phyloP scores from a whole-genome alignment of 2,329 filamentous ascomycete species.

The Stromatinia cepivora region DNA sequence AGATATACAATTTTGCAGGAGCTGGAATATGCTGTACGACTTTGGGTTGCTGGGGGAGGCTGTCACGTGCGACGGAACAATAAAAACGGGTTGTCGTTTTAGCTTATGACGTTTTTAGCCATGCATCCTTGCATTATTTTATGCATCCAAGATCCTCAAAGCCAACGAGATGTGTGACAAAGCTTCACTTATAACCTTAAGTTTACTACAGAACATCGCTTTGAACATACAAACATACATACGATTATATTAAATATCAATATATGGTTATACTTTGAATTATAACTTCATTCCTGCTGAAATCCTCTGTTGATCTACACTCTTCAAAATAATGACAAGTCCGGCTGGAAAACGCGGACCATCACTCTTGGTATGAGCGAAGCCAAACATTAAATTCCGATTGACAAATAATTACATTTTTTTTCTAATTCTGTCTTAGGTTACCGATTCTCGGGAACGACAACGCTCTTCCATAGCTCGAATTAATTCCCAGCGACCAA shows the following conservation, averaged over 20 bases:
- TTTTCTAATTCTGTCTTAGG: constrained; percentile 43
- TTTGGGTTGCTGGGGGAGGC: not conserved
- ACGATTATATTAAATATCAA: not conserved
- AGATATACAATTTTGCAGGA: not conserved
- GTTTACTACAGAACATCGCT: not conserved
- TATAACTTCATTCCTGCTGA: not conserved
- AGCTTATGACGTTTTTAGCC: constrained; percentile 12
- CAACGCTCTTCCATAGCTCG: constrained; percentile 46
- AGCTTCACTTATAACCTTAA: not conserved
- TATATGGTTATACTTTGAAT: constrained; percentile 5
- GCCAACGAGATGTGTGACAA: not conserved
- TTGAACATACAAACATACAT: not conserved
- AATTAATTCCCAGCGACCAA: constrained; percentile 42
- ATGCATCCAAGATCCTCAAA: not conserved
- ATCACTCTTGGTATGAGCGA: constrained; percentile 57
- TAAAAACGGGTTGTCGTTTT: not conserved
- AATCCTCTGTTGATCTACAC: not conserved
- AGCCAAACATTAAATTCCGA: constrained; percentile 4
- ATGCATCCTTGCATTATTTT: constrained; percentile 16
- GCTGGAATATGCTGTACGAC: not conserved
- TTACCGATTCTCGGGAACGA: constrained; percentile 59
- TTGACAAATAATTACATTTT: not conserved
- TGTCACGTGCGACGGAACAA: not conserved
- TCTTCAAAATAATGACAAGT: constrained; percentile 20
- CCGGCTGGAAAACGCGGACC: constrained; percentile 52